Conservation (phyloP, 176 grass and related monocot species). For the Bromus sterilis region DNA sequence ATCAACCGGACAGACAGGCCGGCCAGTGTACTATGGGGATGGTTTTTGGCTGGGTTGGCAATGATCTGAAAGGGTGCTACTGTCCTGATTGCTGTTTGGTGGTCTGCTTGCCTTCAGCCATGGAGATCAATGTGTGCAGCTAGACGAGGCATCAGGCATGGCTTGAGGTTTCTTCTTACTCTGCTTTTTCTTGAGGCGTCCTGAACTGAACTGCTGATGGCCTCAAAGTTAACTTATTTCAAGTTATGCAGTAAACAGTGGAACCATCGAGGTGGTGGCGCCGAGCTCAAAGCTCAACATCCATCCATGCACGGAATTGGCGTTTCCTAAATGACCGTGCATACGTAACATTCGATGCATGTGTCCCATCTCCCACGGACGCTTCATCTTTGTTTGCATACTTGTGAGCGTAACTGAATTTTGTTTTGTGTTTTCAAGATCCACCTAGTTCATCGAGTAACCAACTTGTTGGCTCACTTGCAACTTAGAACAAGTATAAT, state of each 20-base stretch:
- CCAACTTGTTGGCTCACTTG: background rate
- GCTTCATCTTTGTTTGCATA: background rate
- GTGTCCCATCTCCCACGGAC: background rate
- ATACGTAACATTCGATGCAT: background rate
- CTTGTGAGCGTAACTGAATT: background rate
- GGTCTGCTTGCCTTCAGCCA: background rate
- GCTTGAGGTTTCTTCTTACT: background rate
- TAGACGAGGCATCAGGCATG: background rate
- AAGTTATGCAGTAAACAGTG: background rate
- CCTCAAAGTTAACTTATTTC: background rate
- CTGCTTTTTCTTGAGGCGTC: background rate
- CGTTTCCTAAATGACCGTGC: background rate
- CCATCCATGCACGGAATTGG: background rate
- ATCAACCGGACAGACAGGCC: background rate
- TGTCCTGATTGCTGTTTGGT: constrained; percentile 15
- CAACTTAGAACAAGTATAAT: too few species aligned
- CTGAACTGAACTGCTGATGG: background rate
- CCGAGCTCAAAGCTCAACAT: background rate
- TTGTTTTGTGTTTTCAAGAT: background rate
- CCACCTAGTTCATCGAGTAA: background rate
- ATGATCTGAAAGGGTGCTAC: constrained; percentile 20
- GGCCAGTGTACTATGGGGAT: background rate
- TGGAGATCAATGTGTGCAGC: background rate
- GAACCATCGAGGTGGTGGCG: background rate
- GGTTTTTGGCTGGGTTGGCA: constrained; percentile 24